These are phyloP conservation scores for Thielaviopsis ethacetica DNA, from an alignment of 2,329 filamentous ascomycete genomes.

Conservation along the genomic window DNA sequence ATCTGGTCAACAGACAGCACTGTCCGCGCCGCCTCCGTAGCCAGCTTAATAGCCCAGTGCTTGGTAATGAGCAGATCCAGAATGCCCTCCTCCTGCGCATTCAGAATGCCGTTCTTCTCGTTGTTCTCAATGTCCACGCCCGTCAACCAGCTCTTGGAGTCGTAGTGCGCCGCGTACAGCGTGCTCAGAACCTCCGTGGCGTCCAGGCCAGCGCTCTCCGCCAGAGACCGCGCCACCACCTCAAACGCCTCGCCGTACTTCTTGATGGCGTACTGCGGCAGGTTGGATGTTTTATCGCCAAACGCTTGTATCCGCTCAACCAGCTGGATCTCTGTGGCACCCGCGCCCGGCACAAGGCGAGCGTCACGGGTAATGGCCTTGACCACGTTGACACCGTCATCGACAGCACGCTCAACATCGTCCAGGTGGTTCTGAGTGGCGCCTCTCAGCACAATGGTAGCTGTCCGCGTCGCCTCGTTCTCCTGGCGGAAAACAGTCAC, in stretches of 20 bases:
- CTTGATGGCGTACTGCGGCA: constrained; percentile 91
- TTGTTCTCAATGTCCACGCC: constrained; percentile 91
- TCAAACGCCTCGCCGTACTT: constrained; percentile 97
- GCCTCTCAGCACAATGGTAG: constrained; percentile 83
- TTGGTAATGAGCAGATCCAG: constrained; percentile 85
- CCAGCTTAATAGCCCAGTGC: constrained; percentile 92
- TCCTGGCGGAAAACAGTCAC: constrained; percentile 98
- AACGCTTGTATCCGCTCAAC: constrained; percentile 81
- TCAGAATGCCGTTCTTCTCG: constrained; percentile 62
- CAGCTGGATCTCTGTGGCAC: constrained; percentile 85
- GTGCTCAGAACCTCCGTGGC: constrained; percentile 91
- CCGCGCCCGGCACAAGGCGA: constrained; percentile 80
- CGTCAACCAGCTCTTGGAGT: constrained; percentile 74
- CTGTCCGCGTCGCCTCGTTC: constrained; percentile 76
- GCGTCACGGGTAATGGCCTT: constrained; percentile 95
- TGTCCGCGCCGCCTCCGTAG: constrained; percentile 85
- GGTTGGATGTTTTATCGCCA: constrained; percentile 80
- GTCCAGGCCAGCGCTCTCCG: constrained; percentile 88
- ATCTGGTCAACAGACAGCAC: constrained; percentile 97
- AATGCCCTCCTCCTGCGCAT: constrained; percentile 77
- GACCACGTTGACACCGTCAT: constrained; percentile 95
- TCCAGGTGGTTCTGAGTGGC: constrained; percentile 97
- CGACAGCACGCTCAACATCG: constrained; percentile 89
- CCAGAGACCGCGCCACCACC: constrained; percentile 83
- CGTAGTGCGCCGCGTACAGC: constrained; percentile 83